phyloP scores from a whole-genome alignment of 306 rosid species.

The Argentina anserina region DNA sequence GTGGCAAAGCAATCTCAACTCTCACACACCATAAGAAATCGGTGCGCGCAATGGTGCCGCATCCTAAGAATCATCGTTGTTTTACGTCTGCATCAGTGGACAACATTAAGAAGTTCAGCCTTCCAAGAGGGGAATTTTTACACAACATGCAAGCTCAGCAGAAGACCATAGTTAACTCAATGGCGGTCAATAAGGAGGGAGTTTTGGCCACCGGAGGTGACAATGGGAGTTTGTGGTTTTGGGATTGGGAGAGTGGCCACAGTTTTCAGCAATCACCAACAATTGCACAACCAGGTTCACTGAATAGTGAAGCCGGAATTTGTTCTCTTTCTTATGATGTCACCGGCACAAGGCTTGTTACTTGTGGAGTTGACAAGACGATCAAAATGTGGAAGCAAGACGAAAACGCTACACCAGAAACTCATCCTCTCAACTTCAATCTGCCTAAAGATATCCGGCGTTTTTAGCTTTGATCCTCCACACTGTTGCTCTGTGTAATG shows the following conservation, averaged over 20 bases:
- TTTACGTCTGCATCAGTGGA: constrained; percentile 98
- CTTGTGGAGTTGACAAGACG: constrained; percentile 93
- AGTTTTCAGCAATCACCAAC: constrained; percentile 86
- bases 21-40: constrained; percentile 97
- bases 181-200: constrained; percentile 95
- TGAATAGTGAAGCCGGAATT: constrained; percentile 91
- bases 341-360: constrained; percentile 80
- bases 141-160: constrained; percentile 88
- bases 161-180: constrained; percentile 84
- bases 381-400: constrained; percentile 94
- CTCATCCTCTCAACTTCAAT: constrained; percentile 76
- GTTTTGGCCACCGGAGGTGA: constrained; percentile 96
- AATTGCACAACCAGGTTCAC: constrained; percentile 90
- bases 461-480: constrained; percentile 34
- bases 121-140: constrained; percentile 84
- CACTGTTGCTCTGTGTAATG: background rate
- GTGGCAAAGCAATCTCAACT: constrained; percentile 90
- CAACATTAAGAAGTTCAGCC: constrained; percentile 89
- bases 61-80: constrained; percentile 88
- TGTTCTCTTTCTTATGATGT: constrained; percentile 65
- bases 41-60: constrained; percentile 83
- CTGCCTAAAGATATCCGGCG: constrained; percentile 81
- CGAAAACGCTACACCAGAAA: constrained; percentile 79
- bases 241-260: constrained; percentile 99
- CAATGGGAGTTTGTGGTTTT: constrained; percentile 94